Base-by-base conservation (phyloP, 495 filamentous ascomycete species). In the Xylaria curta region DNA sequence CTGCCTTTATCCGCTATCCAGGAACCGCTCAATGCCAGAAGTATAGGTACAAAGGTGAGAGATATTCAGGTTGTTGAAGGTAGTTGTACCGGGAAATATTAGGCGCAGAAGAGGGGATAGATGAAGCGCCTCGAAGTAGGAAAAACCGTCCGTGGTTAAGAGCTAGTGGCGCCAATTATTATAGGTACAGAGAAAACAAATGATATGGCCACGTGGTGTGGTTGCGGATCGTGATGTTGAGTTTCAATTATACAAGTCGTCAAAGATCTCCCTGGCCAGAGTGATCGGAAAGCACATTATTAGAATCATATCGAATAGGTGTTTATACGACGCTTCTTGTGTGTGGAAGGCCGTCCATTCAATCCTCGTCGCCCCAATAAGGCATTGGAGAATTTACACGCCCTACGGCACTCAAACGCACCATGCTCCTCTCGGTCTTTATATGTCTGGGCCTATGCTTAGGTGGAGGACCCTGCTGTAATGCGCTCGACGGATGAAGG, bases 361-460 rank as follows among this genome's bases (percentile, higher is more conserved):
- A 83, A 24, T 82, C 79, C 33, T 79, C 79, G 60, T 82, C 80
- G n/a, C 78, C 79, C 83, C 79, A 84, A 78, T 79, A 84, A 17
- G 82, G 81, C 7, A 79, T 76, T 24, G 83, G 82, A 10, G 78
- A 72, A 49, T 69, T 76, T 24, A 76, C 71, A 40, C 77, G 77
- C 17, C 84, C 84, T 28, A 86, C 83, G 4, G 84, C 84, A 63
- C 84, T 86, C 56, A 86, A 69, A 53, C 84, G 79, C 36, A 82
- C 82, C 26, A 79, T 76, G 74, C 83, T 85, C 75, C 83, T 83
- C 69, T 82, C 80, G 70, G 73, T 77, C 78, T 84, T 75, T 74
- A 76, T 72, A 72, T 76, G 61, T 65, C 74, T 70, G 6, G 33
- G 12, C n/a, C 21, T 56, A 24, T 28, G 62, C 17, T 66, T 40